A percentile compares a stretch with the other conserved stretches of the same genome.
These are phyloP conservation scores for Penicillium parvum DNA, from an alignment of 495 filamentous ascomycete genomes.

Conservation along the genomic window DNA sequence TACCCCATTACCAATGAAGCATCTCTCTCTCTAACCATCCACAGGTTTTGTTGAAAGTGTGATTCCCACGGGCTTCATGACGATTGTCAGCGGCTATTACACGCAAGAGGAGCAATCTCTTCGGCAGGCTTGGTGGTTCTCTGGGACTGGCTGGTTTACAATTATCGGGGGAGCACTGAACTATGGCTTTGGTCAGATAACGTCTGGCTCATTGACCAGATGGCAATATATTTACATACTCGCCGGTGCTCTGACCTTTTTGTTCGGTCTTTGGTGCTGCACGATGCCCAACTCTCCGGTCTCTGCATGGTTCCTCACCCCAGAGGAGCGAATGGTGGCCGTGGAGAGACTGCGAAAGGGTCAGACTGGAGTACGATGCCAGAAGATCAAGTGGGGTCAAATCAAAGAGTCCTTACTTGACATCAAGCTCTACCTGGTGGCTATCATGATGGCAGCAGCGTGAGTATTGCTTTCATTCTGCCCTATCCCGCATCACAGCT, in stretches of 20 bases:
- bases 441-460: constrained; percentile 55
- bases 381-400: constrained; percentile 47
- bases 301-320: constrained; percentile 49
- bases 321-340: constrained; percentile 48
- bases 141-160: constrained; percentile 60
- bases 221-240: constrained; percentile 72
- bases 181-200: constrained; percentile 67
- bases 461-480: constrained; percentile 19
- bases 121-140: constrained; percentile 68
- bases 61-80: constrained; percentile 67
- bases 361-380: constrained; percentile 50
- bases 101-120: constrained; percentile 64
- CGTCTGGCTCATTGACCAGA: constrained; percentile 44
- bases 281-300: constrained; percentile 50
- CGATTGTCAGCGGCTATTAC: constrained; percentile 59
- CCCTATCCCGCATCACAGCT: not conserved
- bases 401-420: constrained; percentile 47
- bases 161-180: constrained; percentile 64
- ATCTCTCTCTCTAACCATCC: not conserved
- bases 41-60: constrained; percentile 61
- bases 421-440: constrained; percentile 50
- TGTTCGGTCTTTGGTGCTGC: constrained; percentile 62
- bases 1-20: too few species aligned
- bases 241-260: constrained; percentile 57
- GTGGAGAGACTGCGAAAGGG: constrained; percentile 50